Conservation (phyloP, 106 monocot species). For the Platanthera zijinensis region DNA sequence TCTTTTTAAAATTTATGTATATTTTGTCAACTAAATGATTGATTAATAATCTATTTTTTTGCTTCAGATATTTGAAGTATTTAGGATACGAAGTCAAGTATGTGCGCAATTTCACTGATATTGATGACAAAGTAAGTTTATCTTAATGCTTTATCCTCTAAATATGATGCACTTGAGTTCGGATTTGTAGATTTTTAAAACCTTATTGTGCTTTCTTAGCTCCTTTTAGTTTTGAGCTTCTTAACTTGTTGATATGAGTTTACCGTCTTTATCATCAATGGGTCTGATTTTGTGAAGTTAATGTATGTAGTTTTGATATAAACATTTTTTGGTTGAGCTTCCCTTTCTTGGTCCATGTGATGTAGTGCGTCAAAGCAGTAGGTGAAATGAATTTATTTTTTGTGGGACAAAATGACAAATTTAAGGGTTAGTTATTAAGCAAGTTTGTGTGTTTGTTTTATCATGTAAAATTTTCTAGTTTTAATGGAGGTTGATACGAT, state of each 20-base stretch:
- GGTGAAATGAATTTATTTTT: no score
- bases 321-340: neutral
- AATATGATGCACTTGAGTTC: neutral
- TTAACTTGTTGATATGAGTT: neutral
- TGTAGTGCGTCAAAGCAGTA: neutral
- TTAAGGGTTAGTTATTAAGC: no score
- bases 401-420: no score
- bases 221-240: neutral
- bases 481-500: no score
- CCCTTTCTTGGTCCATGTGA: neutral
- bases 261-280: no score
- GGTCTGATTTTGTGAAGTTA: no score
- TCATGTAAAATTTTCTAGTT: no score
- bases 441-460: no score
- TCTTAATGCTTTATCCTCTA: neutral
- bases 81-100: conserved; percentile 71
- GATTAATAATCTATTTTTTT: neutral
- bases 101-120: conserved; percentile 80
- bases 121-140: conserved; percentile 77
- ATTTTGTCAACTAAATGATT: neutral
- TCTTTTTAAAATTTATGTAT: neutral
- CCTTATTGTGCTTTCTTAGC: neutral
- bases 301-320: neutral
- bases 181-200: neutral
- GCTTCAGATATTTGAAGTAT: conserved; percentile 54